Conservation (phyloP, 306 rosid genomes). For the Quercus gilva region DNA sequence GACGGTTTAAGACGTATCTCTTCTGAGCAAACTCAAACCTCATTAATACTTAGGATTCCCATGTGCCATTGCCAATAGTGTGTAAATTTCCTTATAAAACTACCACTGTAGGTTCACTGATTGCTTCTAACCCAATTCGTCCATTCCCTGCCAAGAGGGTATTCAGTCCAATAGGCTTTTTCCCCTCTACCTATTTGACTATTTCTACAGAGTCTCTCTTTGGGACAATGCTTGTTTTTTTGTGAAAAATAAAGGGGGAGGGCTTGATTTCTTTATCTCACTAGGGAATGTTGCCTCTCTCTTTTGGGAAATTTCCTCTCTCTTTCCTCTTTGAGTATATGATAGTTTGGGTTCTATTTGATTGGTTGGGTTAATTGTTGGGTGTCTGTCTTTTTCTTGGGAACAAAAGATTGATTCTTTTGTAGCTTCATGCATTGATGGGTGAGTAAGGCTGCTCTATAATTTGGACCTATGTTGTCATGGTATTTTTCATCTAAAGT, state of each 20-base stretch:
- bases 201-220: slow-evolving; percentile 23
- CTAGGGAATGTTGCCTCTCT: slow-evolving; percentile 38
- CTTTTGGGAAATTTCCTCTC: slow-evolving; percentile 40
- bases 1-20: slow-evolving; percentile 19
- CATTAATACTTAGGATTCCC: slow-evolving; percentile 28
- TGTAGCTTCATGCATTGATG: background rate
- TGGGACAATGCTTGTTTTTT: slow-evolving; percentile 21
- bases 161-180: slow-evolving; percentile 53
- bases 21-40: slow-evolving; percentile 21
- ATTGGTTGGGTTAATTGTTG: slow-evolving; percentile 38
- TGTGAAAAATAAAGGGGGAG: slow-evolving; percentile 10
- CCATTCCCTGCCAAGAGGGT: slow-evolving; percentile 41
- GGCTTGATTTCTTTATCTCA: slow-evolving; percentile 26
- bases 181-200: slow-evolving; percentile 28
- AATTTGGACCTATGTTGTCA: background rate
- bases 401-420: slow-evolving; percentile 8
- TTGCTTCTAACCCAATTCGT: slow-evolving; percentile 42
- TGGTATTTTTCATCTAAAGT: slow-evolving; percentile 44
- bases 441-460: background rate
- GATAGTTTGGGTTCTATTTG: slow-evolving; percentile 21
- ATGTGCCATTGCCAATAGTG: slow-evolving; percentile 1
- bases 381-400: slow-evolving; percentile 19
- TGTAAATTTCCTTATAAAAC: slow-evolving; percentile 22
- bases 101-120: background rate
- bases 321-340: slow-evolving; percentile 2